These are phyloP conservation scores for Trichoderma pleuroti DNA, from an alignment of 2,329 filamentous ascomycete species.

Conservation along the genomic window DNA sequence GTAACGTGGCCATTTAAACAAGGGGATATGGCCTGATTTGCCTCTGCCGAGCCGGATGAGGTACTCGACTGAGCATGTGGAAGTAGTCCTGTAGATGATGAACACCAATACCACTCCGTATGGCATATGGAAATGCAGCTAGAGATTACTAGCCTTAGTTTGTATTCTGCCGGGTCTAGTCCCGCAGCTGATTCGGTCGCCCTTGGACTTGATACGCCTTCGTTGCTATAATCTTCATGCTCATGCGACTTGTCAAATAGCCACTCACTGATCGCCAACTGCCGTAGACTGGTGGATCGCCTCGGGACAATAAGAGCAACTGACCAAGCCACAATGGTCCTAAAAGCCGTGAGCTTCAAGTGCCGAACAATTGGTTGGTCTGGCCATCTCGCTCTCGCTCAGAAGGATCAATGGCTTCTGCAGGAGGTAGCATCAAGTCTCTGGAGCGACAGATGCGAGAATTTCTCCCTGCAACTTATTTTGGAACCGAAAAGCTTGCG, in stretches of 20 bases:
- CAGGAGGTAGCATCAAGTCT: background rate
- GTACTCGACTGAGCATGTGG: background rate
- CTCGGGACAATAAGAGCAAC: background rate
- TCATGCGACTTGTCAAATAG: background rate
- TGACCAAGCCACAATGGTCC: background rate
- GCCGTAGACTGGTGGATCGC: background rate
- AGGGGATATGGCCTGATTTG: background rate
- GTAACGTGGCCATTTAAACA: background rate
- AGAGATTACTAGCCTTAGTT: background rate
- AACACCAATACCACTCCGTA: no score
- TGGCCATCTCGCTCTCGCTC: background rate
- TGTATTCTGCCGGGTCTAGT: background rate
- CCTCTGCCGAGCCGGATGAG: background rate
- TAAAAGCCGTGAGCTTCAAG: background rate
- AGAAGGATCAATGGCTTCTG: background rate
- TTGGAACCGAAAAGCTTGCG: background rate
- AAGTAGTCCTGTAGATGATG: background rate
- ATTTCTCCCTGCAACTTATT: background rate
- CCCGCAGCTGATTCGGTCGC: background rate
- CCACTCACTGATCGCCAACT: background rate
- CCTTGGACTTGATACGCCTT: background rate
- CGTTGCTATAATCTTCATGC: background rate
- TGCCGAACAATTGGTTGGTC: background rate
- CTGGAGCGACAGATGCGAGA: background rate
- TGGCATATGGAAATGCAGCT: background rate